A percentile compares a stretch with the other conserved stretches of the same genome.
These are phyloP conservation scores for Talaromyces stipitatus DNA, from an alignment of 495 filamentous ascomycete species.

Conservation along the genomic window DNA sequence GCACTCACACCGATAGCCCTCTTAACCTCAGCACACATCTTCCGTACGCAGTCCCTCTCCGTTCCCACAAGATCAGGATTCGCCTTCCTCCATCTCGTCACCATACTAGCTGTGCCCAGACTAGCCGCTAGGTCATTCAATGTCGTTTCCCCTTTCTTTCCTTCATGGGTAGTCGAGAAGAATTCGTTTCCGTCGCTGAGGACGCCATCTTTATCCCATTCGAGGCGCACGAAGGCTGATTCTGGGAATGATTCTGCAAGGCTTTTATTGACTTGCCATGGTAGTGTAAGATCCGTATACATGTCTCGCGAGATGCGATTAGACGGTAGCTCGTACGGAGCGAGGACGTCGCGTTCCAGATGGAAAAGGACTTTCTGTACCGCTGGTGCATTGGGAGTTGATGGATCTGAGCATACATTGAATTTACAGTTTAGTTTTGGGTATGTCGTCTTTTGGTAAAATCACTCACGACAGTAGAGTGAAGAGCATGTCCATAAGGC, in stretches of 20 bases:
- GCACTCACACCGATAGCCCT: slow-evolving; percentile 7
- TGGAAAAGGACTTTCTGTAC: slow-evolving; percentile 23
- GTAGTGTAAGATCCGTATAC: slow-evolving; percentile 38
- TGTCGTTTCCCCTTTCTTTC: slow-evolving; percentile 6
- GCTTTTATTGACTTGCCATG: slow-evolving; percentile 30
- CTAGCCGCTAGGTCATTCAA: slow-evolving; percentile 18
- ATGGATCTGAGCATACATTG: slow-evolving; percentile 19
- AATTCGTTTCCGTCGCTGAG: slow-evolving; percentile 17
- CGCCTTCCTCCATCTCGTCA: slow-evolving; percentile 39
- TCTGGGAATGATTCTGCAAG: slow-evolving; percentile 29
- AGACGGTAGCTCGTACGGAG: slow-evolving; percentile 23
- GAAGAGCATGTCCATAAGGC: slow-evolving; percentile 36
- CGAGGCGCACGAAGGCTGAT: slow-evolving; percentile 25
- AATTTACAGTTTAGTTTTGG: neutral
- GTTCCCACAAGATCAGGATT: slow-evolving; percentile 22
- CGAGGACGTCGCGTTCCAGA: slow-evolving; percentile 20
- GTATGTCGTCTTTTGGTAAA: no score
- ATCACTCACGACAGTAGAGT: slow-evolving; percentile 21
- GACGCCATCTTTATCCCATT: slow-evolving; percentile 28
- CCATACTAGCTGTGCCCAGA: slow-evolving; percentile 29
- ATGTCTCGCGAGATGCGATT: slow-evolving; percentile 25
- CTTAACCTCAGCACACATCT: slow-evolving; percentile 9
- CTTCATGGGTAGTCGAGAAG: slow-evolving; percentile 10
- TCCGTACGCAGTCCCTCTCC: slow-evolving; percentile 13
- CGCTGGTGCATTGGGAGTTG: slow-evolving; percentile 19